These are phyloP conservation scores for Metschnikowia dekortorum DNA, from an alignment of 805 yeast species.

Conservation along the genomic window DNA sequence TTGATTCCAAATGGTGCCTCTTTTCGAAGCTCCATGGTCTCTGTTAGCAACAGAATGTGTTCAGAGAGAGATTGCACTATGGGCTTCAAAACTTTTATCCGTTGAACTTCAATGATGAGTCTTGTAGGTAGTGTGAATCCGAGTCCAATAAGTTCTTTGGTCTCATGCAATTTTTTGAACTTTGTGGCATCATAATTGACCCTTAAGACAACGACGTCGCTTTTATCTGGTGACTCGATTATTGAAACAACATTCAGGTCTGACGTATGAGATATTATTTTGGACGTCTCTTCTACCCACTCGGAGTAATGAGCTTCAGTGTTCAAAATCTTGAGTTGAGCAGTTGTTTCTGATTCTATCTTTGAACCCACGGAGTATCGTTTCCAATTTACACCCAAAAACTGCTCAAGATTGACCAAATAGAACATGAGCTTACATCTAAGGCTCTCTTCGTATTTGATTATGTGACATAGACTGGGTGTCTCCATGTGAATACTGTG, in stretches of 20 bases:
- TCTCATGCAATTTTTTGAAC: slow-evolving; percentile 5
- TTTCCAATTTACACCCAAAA: slow-evolving; percentile 35
- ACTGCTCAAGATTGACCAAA: slow-evolving; percentile 16
- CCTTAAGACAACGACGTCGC: not conserved
- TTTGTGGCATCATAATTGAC: slow-evolving; percentile 5
- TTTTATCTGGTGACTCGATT: not conserved
- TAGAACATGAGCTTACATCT: slow-evolving; percentile 23
- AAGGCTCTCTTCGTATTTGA: slow-evolving; percentile 4
- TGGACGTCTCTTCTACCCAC: slow-evolving; percentile 42
- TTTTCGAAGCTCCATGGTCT: slow-evolving; percentile 18
- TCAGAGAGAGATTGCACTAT: slow-evolving; percentile 53
- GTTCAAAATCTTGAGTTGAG: slow-evolving; percentile 45
- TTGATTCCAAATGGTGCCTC: slow-evolving; percentile 36
- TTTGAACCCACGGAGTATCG: slow-evolving; percentile 50
- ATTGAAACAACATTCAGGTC: not conserved
- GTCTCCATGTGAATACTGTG: not conserved
- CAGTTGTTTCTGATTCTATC: slow-evolving; percentile 46
- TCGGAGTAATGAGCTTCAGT: slow-evolving; percentile 34
- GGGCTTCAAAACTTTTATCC: slow-evolving; percentile 51
- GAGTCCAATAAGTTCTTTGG: slow-evolving; percentile 22
- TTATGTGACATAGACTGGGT: not conserved
- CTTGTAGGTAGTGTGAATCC: slow-evolving; percentile 57
- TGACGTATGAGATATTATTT: not conserved
- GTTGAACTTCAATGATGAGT: slow-evolving; percentile 44
- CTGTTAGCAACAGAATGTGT: slow-evolving; percentile 39